Evolutionary conservation across 441 rosid species (phyloP), one percentile per base, ranked within the genome.

Genomic region (Hura crepitans): DNA sequence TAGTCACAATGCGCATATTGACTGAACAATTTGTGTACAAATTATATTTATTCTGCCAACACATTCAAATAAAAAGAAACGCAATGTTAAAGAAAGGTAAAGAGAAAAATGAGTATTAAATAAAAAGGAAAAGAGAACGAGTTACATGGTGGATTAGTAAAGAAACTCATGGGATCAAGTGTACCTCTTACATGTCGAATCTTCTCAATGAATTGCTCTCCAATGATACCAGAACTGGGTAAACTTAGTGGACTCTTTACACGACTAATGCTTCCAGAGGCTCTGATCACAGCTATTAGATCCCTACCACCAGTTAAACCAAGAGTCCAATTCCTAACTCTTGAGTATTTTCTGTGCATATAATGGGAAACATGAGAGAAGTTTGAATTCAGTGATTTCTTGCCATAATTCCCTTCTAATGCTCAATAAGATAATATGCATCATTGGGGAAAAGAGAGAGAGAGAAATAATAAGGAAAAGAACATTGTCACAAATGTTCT

Each of bases 201-300:
- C 83, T 90, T 91, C 82, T 94, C 97, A 72, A 90, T 91, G 69
- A 94, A 76, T 75, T 91, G 89, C 83, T 91, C 99, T 62, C 88
- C 96, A 39, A 90, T 45, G 68, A 94, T 79, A 74, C 91, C 82
- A 11, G 93, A 89, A 79, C 89, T 72, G 51, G 96, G 79, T 61
- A 81, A 30, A 74, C 90, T 88, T 65, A 83, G 74, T 43, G 99
- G 88, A 85, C 93, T 78, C 60, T 81, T 80, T 10, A 89, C 88
- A 50, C 99, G 99, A 72, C 89, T 89, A 70, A 94, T 94, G 87
- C 88, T 84, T 53, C 99, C 99, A 61, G 96, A 87, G 73, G 97
- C 92, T 84, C 99, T 85, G 62, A 94, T 84, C 67, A 94, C 85
- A 73, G 99, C 99, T 76, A 94, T 89, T 69, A 58, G 81, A 71